Base-by-base conservation (phyloP, 208 protist genomes). In the Crithidia thermophila region DNA sequence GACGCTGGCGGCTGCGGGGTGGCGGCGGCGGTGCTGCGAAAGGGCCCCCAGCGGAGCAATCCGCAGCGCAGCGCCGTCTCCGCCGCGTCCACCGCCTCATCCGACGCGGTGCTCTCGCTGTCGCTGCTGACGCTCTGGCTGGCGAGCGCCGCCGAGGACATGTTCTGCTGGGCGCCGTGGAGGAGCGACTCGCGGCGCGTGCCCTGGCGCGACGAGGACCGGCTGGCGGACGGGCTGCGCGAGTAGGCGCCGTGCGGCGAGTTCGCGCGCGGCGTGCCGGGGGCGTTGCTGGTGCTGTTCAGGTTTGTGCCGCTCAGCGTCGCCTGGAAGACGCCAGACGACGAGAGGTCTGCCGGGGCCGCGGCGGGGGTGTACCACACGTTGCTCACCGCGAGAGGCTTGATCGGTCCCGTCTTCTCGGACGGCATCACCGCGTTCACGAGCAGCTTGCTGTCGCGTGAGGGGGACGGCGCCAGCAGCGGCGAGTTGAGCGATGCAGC, bases 361-460 rank as follows among this genome's bases (percentile, higher is more conserved):
- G 28, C 33, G 9, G 51, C 7, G 2, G 43, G 30, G n/a, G 47
- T 47, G 65, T 77, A 70, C 47, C 61, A 58, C 51, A 61, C 67
- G 1, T 34, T 18, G 33, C 61, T 63, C 18, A 56, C 4, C 5
- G 46, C 45, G 8, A 70, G 55, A 7, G 52, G 39, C 34, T 72
- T 68, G 31, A 77, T 77, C 7, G 63, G 60, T 18, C 63, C 64
- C 4, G 63, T 57, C 58, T 74, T 81, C 37, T 72, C 61, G 13
- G 70, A 57, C 39, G 76, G 63, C 64, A 77, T 74, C 27, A 77
- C 65, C n/a, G 64, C 58, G 31, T 77, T 77, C 25, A 81, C 70
- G 14, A 77, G 51, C 25, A 77, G 33, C 31, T 62, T 68, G 61
- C 55, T 25, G 6, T 68, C 59, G 14, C 60, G 53, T 16, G 60